These are phyloP conservation scores for Papiliotrema flavescens DNA, from an alignment of 1,284 basidiomycete genomes.

Conservation along the genomic window DNA sequence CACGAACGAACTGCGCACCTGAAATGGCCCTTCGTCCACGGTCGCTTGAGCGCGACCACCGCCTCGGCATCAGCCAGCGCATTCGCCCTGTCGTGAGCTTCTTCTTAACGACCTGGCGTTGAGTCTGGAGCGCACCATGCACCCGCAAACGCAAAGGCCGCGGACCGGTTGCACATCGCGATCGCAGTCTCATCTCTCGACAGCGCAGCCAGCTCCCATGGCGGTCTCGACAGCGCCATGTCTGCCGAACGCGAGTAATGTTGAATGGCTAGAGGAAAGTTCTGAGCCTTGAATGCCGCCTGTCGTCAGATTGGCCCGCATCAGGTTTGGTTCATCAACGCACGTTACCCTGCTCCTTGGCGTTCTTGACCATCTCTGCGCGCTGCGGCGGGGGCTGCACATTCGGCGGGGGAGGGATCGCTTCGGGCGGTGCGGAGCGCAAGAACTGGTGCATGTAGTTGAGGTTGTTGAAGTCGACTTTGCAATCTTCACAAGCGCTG, in stretches of 20 bases:
- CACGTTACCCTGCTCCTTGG: conserved; percentile 89
- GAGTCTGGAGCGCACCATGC: conserved; percentile 55
- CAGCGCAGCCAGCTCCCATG: conserved; percentile 80
- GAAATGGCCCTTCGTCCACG: conserved; percentile 96
- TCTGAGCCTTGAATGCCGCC: conserved; percentile 71
- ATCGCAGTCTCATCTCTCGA: conserved; percentile 86
- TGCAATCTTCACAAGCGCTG: conserved; percentile 68
- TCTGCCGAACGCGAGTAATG: conserved; percentile 80
- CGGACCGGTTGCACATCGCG: conserved; percentile 84
- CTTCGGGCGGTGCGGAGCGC: conserved; percentile 60
- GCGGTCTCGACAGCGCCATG: conserved; percentile 76
- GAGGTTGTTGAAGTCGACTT: conserved; percentile 63
- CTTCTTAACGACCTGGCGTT: no score
- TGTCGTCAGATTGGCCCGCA: conserved; percentile 36
- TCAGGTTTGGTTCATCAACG: conserved; percentile 24
- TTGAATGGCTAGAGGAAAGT: conserved; percentile 70
- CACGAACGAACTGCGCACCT: conserved; percentile 59
- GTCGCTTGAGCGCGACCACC: conserved; percentile 76
- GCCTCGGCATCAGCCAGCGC: conserved; percentile 89
- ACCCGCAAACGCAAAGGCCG: conserved; percentile 71
- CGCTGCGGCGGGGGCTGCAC: conserved; percentile 63
- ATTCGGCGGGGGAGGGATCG: conserved; percentile 74
- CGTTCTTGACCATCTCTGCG: conserved; percentile 64
- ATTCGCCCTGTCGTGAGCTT: conserved; percentile 54
- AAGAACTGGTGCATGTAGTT: conserved; percentile 70